phyloP scores from a whole-genome alignment of 352 stramenopile species.

The Pythium brassicae region DNA sequence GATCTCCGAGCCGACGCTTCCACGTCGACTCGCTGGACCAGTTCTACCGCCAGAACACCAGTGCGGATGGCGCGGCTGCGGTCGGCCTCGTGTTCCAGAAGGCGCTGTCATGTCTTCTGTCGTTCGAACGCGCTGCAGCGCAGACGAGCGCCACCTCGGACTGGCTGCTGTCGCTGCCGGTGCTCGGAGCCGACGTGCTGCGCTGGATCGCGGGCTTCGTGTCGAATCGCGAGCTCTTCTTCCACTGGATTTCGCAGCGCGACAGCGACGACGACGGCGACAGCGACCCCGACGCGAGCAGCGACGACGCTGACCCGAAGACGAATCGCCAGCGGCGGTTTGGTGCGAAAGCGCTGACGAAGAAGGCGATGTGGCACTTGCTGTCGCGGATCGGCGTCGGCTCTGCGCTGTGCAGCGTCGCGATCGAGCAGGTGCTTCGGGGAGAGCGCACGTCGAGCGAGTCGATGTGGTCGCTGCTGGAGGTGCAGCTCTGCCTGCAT shows the following conservation, averaged over 20 bases:
- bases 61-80: constrained; percentile 32
- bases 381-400: constrained; percentile 41
- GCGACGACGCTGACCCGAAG: constrained; percentile 11
- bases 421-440: constrained; percentile 28
- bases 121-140: constrained; percentile 27
- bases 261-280: constrained; percentile 11
- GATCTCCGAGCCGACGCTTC: constrained; percentile 19
- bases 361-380: constrained; percentile 33
- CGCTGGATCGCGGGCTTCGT: constrained; percentile 40
- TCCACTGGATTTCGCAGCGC: constrained; percentile 47
- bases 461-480: constrained; percentile 47
- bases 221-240: constrained; percentile 52
- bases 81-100: constrained; percentile 44
- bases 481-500: constrained; percentile 52
- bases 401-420: constrained; percentile 44
- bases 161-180: not conserved
- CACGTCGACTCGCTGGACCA: constrained; percentile 31
- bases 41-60: constrained; percentile 52
- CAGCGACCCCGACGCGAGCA: constrained; percentile 5
- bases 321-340: not conserved
- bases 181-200: constrained; percentile 8
- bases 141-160: not conserved
- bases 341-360: not conserved
- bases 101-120: constrained; percentile 37
- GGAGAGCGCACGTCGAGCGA: not conserved